These are phyloP conservation scores for Brachypodium distachyon DNA, from an alignment of 202 grass and related monocot genomes.

Conservation along the genomic window DNA sequence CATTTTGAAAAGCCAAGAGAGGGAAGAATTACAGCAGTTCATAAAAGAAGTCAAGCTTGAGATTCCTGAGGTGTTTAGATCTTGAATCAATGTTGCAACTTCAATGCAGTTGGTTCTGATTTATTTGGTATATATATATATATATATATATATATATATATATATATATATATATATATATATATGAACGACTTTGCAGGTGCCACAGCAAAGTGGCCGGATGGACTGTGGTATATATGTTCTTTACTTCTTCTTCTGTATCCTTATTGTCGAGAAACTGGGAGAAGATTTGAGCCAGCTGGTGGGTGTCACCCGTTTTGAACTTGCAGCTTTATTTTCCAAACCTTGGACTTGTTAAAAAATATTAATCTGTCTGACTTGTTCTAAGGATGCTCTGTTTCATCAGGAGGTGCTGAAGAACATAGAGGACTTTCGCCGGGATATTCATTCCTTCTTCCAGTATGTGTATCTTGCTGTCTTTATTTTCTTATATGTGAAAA, in stretches of 20 bases:
- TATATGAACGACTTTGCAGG: constrained; percentile 43
- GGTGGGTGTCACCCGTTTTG: constrained; percentile 16
- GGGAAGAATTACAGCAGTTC: constrained; percentile 41
- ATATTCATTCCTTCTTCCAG: constrained; percentile 49
- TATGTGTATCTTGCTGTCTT: constrained; percentile 17
- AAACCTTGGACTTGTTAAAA: background rate
- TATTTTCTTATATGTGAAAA: background rate
- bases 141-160: background rate
- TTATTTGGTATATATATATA: background rate
- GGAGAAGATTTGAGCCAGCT: constrained; percentile 52
- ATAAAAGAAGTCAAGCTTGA: constrained; percentile 70
- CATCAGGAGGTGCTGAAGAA: constrained; percentile 40
- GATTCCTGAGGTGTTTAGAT: constrained; percentile 57
- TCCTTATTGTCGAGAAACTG: constrained; percentile 42
- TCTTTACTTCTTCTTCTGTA: constrained; percentile 75
- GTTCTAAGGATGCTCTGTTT: constrained; percentile 40
- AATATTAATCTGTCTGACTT: background rate
- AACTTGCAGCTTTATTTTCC: background rate
- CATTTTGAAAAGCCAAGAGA: constrained; percentile 63
- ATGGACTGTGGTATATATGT: constrained; percentile 92
- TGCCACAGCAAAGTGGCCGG: constrained; percentile 81
- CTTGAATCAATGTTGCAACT: background rate
- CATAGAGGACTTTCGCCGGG: constrained; percentile 49
- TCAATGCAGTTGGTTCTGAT: background rate
- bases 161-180: background rate